These are phyloP conservation scores for Styphnolobium japonicum DNA, from an alignment of 306 rosid species.

Conservation along the genomic window DNA sequence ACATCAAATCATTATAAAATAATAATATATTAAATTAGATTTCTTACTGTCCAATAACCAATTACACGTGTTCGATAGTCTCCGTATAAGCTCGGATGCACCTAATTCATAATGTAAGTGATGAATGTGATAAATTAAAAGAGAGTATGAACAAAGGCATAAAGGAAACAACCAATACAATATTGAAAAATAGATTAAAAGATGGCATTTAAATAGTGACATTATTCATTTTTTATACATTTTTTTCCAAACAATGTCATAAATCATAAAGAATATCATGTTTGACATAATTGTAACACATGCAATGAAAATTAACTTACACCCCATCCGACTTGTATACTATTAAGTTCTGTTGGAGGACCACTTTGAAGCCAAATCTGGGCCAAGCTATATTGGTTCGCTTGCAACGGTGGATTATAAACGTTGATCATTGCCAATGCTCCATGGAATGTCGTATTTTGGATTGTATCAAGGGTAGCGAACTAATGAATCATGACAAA, in stretches of 20 bases:
- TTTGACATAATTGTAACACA: not conserved
- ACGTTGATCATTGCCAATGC: not conserved
- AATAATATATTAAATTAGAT: not conserved
- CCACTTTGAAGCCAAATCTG: not conserved
- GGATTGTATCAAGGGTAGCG: not conserved
- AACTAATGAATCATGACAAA: not conserved
- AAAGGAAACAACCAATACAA: no score
- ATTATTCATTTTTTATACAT: no score
- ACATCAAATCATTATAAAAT: not conserved
- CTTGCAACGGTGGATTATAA: not conserved
- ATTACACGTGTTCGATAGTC: not conserved
- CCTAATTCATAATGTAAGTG: not conserved
- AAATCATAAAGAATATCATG: no score
- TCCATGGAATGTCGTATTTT: not conserved
- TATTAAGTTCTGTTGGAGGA: not conserved
- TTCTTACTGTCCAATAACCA: slow-evolving; percentile 1
- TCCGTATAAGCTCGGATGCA: not conserved
- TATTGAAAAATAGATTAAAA: no score
- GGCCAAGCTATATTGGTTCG: not conserved
- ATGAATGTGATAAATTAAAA: not conserved
- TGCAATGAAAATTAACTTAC: not conserved
- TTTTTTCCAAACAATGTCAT: no score
- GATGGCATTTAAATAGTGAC: no score
- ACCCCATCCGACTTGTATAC: not conserved
- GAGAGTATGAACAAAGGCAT: no score